Percentiles rank a stretch among this genome's conserved stretches.
These are phyloP conservation scores for Schizosaccharomyces osmophilus DNA, from an alignment of 805 yeast genomes.

Conservation along the genomic window DNA sequence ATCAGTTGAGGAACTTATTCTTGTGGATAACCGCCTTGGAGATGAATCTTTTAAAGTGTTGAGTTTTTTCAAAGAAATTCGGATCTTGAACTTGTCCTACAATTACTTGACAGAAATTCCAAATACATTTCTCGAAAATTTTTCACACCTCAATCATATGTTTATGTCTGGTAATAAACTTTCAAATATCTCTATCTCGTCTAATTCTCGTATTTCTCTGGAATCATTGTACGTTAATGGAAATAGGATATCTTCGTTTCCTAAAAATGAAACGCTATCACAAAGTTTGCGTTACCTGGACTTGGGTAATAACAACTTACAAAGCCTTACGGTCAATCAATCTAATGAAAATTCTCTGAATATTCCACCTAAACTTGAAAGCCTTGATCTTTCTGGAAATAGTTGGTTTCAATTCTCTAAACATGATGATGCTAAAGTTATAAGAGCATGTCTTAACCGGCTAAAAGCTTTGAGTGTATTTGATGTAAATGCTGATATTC, in stretches of 20 bases:
- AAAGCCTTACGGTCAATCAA: slow-evolving; percentile 11
- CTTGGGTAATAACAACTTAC: slow-evolving; percentile 71
- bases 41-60: slow-evolving; percentile 56
- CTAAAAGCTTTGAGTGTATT: slow-evolving; percentile 60
- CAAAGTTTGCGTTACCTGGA: slow-evolving; percentile 45
- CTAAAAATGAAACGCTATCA: slow-evolving; percentile 63
- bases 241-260: slow-evolving; percentile 63
- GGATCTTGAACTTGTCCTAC: slow-evolving; percentile 50
- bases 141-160: slow-evolving; percentile 34
- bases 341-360: slow-evolving; percentile 46
- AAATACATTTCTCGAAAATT: slow-evolving; percentile 34
- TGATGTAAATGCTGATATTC: slow-evolving; percentile 83
- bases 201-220: slow-evolving; percentile 34
- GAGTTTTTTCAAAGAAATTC: slow-evolving; percentile 31
- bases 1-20: slow-evolving; percentile 26
- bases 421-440: slow-evolving; percentile 19
- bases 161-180: slow-evolving; percentile 67
- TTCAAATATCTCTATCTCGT: slow-evolving; percentile 63
- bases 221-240: slow-evolving; percentile 48
- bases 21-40: slow-evolving; percentile 63
- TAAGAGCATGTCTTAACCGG: slow-evolving; percentile 48
- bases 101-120: slow-evolving; percentile 71
- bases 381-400: slow-evolving; percentile 78
- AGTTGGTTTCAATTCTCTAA: slow-evolving; percentile 31
- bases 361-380: slow-evolving; percentile 61